Evolutionary conservation across 169 alveolate genomes (phyloP).

Genomic region (Eimeria brunetti): DNA sequence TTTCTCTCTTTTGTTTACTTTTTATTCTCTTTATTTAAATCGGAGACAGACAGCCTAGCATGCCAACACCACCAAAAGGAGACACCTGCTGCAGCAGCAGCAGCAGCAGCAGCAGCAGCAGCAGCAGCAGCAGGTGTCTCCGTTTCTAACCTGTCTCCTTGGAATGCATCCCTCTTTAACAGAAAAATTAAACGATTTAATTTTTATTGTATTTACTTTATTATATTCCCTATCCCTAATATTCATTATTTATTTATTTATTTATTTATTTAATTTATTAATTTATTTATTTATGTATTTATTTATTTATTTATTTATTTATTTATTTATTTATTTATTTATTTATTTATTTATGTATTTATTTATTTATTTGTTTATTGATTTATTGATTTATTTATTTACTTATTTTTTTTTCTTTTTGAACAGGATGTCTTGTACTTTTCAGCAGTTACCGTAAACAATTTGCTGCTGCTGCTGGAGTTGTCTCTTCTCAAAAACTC

Average conservation of each 20-base stretch:
- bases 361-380: no score
- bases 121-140: neutral
- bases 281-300: no score
- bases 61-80: neutral
- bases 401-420: no score
- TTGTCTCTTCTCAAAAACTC: constrained; percentile 81
- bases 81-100: constrained; percentile 22
- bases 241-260: no score
- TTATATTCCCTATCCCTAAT: no score
- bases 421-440: constrained; percentile 85
- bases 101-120: constrained; percentile 2
- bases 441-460: constrained; percentile 84
- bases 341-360: no score
- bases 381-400: no score
- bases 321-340: neutral
- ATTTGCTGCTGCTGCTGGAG: constrained; percentile 83
- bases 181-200: neutral
- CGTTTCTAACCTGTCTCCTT: neutral
- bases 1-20: neutral
- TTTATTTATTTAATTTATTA: no score
- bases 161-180: neutral
- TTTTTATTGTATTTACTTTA: no score
- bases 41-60: neutral
- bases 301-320: neutral
- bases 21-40: neutral